Conservation (phyloP, 2,329 filamentous ascomycete genomes). For the Trichoderma sp. region DNA sequence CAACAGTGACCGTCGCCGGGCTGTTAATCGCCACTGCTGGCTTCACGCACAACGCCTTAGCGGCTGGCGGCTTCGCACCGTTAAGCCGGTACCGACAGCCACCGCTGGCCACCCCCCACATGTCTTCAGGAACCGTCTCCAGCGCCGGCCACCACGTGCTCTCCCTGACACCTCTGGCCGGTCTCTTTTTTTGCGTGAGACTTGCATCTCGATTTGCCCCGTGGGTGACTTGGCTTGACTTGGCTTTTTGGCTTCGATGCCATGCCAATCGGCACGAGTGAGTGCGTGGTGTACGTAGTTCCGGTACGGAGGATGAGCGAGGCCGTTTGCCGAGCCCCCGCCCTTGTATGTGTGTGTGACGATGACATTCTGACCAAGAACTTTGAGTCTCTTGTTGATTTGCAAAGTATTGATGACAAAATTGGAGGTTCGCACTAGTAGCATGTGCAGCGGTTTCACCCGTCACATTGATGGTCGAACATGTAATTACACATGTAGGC, state of each 20-base stretch:
- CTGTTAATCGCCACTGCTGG: neutral
- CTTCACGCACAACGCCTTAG: neutral
- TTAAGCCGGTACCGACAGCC: conserved; percentile 3
- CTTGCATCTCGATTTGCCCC: neutral
- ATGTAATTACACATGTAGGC: neutral
- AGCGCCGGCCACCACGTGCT: conserved; percentile 16
- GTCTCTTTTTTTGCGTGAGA: neutral
- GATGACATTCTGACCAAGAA: neutral
- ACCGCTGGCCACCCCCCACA: conserved; percentile 14
- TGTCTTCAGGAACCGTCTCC: conserved; percentile 15
- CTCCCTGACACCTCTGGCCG: conserved; percentile 14
- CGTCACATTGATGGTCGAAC: neutral
- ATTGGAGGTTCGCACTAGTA: neutral
- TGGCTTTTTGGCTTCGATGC: neutral
- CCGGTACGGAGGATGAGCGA: neutral
- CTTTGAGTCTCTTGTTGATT: neutral
- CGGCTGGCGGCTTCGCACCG: conserved; percentile 15
- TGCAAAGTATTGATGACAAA: neutral
- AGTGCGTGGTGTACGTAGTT: neutral
- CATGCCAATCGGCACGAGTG: neutral
- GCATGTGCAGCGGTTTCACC: neutral
- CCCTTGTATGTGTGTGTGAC: neutral
- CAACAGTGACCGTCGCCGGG: neutral
- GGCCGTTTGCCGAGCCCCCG: neutral
- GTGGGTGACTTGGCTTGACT: neutral